Evolutionary conservation across 164 flowering plant genomes (phyloP).

Genomic region (Kalanchoe fedtschenkoi): DNA sequence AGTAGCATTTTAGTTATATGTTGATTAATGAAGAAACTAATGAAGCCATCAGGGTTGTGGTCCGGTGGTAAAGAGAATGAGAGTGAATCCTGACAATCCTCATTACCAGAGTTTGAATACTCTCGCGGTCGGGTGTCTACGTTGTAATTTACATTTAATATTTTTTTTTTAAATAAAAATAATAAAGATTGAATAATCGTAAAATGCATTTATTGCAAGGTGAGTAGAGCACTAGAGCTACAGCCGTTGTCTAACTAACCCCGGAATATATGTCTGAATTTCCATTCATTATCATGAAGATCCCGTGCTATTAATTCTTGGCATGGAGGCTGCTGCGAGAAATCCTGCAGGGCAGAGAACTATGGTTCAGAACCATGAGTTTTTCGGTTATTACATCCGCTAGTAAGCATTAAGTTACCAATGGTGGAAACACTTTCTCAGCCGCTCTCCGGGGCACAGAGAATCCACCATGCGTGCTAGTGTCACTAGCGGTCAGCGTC

Average conservation of each 20-base stretch:
- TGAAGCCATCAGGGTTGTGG: no score
- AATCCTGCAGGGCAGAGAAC: constrained; percentile 43
- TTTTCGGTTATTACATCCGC: not conserved
- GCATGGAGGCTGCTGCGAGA: constrained; percentile 84
- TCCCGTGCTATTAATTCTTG: constrained; percentile 89
- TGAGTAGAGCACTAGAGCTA: no score
- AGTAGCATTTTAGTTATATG: not conserved
- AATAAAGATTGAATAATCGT: no score
- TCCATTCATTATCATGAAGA: constrained; percentile 92
- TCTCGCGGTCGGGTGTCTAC: no score
- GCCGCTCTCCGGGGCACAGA: constrained; percentile 96
- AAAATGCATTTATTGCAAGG: not conserved
- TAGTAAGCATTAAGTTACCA: constrained; percentile 29
- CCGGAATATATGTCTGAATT: constrained; percentile 86
- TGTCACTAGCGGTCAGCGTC: constrained; percentile 87
- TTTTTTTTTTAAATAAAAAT: no score
- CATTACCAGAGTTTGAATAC: no score
- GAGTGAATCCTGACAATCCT: no score
- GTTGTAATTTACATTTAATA: no score
- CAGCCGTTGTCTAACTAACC: constrained; percentile 37
- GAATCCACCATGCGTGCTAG: constrained; percentile 94
- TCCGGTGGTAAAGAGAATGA: no score
- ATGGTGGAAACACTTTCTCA: constrained; percentile 84
- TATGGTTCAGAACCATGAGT: constrained; percentile 2
- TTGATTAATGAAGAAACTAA: no score